Conservation (phyloP, 192 early-diverging fungal species). For the Phlyctochytrium arcticum region DNA sequence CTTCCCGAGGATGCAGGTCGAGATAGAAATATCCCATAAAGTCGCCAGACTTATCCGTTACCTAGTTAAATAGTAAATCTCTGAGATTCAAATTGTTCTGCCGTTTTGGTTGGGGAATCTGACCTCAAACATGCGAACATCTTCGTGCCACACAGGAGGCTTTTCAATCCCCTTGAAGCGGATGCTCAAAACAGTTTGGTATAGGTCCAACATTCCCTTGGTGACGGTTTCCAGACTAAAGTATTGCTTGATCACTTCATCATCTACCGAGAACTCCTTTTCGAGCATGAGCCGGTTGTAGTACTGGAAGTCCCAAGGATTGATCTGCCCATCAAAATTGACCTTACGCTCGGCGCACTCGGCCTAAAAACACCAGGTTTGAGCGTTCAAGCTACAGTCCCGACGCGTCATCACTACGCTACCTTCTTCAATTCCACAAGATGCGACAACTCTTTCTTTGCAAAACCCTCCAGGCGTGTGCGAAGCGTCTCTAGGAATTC, state of each 20-base stretch:
- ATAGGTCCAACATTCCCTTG: slow-evolving; percentile 67
- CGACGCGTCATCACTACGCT: neutral
- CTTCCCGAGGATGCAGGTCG: slow-evolving; percentile 70
- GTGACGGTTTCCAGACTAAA: slow-evolving; percentile 66
- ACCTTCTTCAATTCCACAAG: slow-evolving; percentile 62
- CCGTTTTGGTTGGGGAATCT: no score
- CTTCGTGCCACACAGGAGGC: slow-evolving; percentile 67
- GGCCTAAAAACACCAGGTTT: no score
- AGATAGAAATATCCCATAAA: slow-evolving; percentile 72
- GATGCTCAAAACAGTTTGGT: slow-evolving; percentile 68
- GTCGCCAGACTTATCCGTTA: slow-evolving; percentile 19
- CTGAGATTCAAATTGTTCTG: slow-evolving; percentile 38
- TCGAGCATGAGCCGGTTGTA: slow-evolving; percentile 70
- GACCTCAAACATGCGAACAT: slow-evolving; percentile 75
- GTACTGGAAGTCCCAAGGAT: slow-evolving; percentile 67
- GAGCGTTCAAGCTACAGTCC: neutral
- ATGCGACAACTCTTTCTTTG: slow-evolving; percentile 53
- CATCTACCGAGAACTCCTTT: slow-evolving; percentile 68
- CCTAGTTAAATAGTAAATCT: no score
- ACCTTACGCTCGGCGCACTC: no score
- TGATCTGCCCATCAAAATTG: slow-evolving; percentile 60
- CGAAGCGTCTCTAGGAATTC: slow-evolving; percentile 65
- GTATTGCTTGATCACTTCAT: slow-evolving; percentile 76
- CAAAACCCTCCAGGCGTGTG: slow-evolving; percentile 51
- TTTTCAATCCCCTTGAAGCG: slow-evolving; percentile 61